phyloP scores from a whole-genome alignment of 78 protist genomes.

The Isochrysis galbana region DNA sequence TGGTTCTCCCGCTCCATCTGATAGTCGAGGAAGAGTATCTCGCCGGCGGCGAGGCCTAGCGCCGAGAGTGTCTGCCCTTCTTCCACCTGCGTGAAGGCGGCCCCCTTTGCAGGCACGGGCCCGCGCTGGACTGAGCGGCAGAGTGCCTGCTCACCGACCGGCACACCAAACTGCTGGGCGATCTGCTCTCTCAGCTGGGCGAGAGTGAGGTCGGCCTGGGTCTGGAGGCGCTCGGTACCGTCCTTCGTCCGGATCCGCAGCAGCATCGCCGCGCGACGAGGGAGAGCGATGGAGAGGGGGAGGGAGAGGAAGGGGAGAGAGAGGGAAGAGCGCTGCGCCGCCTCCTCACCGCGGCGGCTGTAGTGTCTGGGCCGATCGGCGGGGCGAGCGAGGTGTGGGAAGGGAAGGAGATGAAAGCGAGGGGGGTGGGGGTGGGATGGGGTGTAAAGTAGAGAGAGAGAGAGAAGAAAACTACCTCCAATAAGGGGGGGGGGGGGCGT shows the following conservation, averaged over 20 bases:
- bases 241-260: conserved; percentile 1
- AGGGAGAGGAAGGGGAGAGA: too few relatives aligned
- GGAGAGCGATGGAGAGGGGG: too few relatives aligned
- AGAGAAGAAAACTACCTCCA: too few relatives aligned
- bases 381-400: too few relatives aligned
- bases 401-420: too few relatives aligned
- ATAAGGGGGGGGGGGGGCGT: too few relatives aligned
- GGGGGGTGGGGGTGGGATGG: too few relatives aligned
- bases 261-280: not conserved
- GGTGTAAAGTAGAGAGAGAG: too few relatives aligned
- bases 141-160: not conserved
- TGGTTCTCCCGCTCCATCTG: not conserved
- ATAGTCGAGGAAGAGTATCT: conserved; percentile 8
- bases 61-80: not conserved
- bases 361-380: too few relatives aligned
- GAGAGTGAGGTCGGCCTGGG: too few relatives aligned
- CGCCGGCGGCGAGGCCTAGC: not conserved
- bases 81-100: not conserved
- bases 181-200: not conserved
- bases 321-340: too few relatives aligned
- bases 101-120: not conserved
- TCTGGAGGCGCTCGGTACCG: conserved; percentile 4
- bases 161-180: not conserved
- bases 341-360: too few relatives aligned
- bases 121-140: not conserved